Base-by-base conservation (phyloP, 2,329 filamentous ascomycete species). In the Tothia fuscella region DNA sequence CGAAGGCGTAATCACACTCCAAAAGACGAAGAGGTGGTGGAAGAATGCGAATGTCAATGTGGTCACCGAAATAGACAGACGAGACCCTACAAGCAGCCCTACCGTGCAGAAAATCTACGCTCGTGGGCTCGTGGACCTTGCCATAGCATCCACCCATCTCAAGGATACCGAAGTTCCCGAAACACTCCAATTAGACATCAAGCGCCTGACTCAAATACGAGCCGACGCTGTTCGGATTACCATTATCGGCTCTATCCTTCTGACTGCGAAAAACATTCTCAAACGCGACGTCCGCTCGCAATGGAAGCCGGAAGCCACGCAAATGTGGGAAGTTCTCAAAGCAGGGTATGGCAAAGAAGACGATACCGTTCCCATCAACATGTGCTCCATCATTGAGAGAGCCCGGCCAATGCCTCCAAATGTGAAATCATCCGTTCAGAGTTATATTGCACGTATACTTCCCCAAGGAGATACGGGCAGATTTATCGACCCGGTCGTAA, bases 231-330 rank as follows among this genome's bases (percentile, higher is more conserved):
- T 80, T 34, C 72, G 76, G 33, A 79, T 89, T 50, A 74, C 83
- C 17, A 82, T 81, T 1, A 74, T 81, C 3, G 82, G 80, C 1
- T 80, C 82, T 0, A 80, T 89, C 36, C 65, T 88, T 21, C 64
- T 89, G 12, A 85, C 86, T 39, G 81, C 80, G 58, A 91, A 91
- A 65, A 89, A 87, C 50, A 67, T 89, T 6, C 71, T 91, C 24
- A 88, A 87, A 61, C 76, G 84, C 13, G 83, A 89, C 53, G 81
- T 86, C 3, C 76, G 84, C 33, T 73, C 74, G 10, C 76, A 80
- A 16, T 91, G 84, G 84, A 84, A 80, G 58, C 74, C 68, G 19
- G 80, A 88, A 59, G 80, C 82, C 0, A 65, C 68, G 3, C 76
- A 82, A n/a, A 74, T 88, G 48, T 75, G 81, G 65, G 63, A 73